Base-by-base conservation (phyloP, 768 basidiomycete species). In the Xerocomellus dryophilus region DNA sequence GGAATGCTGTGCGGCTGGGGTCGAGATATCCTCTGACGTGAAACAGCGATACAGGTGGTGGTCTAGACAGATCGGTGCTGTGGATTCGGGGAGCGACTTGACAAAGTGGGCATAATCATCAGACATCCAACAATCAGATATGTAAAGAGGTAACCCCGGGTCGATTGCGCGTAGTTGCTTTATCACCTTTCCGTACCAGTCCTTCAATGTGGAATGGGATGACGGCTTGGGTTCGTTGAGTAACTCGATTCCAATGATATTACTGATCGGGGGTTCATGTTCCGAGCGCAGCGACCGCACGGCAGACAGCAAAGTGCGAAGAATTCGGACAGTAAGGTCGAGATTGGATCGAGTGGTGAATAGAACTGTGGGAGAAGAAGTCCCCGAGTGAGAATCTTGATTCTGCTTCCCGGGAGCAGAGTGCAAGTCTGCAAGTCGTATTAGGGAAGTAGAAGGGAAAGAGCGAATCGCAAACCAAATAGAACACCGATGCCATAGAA, bases 11-110 rank as follows among this genome's bases (percentile, higher is more conserved):
- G 76, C 63, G 0, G 79, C 87, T 7, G 78, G 66, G 4, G 80
- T 82, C 1, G 66, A 54, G 17, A 69, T 79, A 66, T 93, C 91
- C 1, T 71, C 71, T 0, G 66, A 56, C 0, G 87, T 88, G 67
- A 91, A 90, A 68, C 88, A 90, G 23, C 91, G 81, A 63, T 93
- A 93, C 20, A 93, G 77, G 63, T 93, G 91, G 59, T 91, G 88
- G 66, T 93, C 91, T 38, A 92, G 73, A 14, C 86, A 82, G 18
- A 84, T 73, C 27, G 82, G 80, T 15, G 61, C 63, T 52, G 73
- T 50, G 23, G 63, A 27, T 52, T 61, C 10, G 43, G 67, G 43
- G 58, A 72, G 69, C 7, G 72, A 64, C 21, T 69, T 69, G 61
- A 83, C 72, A 61, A 79, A 88, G 9, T 76, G 71, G 15, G 83